These are phyloP conservation scores for Lipomyces yamanashiensis DNA, from an alignment of 805 yeast genomes.

Conservation along the genomic window DNA sequence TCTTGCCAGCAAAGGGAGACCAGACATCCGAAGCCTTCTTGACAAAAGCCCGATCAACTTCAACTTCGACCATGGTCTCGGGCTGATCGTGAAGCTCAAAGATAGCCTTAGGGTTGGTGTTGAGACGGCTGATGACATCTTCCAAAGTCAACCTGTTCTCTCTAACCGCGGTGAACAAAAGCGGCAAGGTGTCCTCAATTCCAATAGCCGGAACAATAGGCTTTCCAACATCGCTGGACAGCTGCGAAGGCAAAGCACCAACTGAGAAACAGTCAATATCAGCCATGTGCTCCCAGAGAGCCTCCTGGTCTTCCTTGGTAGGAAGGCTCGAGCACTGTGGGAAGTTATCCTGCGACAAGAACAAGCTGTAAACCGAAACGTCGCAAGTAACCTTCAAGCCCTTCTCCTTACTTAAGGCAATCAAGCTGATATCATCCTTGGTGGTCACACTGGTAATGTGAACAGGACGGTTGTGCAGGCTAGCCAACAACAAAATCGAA, in stretches of 20 bases:
- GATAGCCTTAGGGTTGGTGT: slow-evolving; percentile 79
- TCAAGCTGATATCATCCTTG: slow-evolving; percentile 79
- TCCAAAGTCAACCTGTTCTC: slow-evolving; percentile 71
- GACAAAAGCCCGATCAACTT: slow-evolving; percentile 67
- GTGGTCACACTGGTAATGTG: slow-evolving; percentile 87
- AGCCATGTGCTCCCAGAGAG: slow-evolving; percentile 76
- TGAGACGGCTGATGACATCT: slow-evolving; percentile 73
- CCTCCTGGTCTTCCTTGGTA: slow-evolving; percentile 75
- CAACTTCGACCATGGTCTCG: slow-evolving; percentile 78
- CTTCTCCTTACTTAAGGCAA: slow-evolving; percentile 83
- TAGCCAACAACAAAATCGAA: slow-evolving; percentile 85
- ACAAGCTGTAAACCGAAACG: slow-evolving; percentile 78
- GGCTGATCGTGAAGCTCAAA: slow-evolving; percentile 79
- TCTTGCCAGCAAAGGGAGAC: slow-evolving; percentile 60
- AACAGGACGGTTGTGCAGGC: slow-evolving; percentile 79
- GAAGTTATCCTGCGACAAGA: slow-evolving; percentile 67
- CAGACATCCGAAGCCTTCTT: slow-evolving; percentile 45
- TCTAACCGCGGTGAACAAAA: slow-evolving; percentile 77
- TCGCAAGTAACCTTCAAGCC: slow-evolving; percentile 86
- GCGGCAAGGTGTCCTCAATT: slow-evolving; percentile 77
- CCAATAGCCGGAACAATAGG: slow-evolving; percentile 74
- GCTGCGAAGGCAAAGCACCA: slow-evolving; percentile 74
- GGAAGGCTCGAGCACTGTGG: slow-evolving; percentile 77
- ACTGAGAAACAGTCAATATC: slow-evolving; percentile 84
- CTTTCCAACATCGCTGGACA: slow-evolving; percentile 69